A percentile compares a stretch with the other conserved stretches of the same genome.
Evolutionary conservation across 228 moss, liverwort and hornwort species (phyloP).

Genomic region (Sphagnum fallax): DNA sequence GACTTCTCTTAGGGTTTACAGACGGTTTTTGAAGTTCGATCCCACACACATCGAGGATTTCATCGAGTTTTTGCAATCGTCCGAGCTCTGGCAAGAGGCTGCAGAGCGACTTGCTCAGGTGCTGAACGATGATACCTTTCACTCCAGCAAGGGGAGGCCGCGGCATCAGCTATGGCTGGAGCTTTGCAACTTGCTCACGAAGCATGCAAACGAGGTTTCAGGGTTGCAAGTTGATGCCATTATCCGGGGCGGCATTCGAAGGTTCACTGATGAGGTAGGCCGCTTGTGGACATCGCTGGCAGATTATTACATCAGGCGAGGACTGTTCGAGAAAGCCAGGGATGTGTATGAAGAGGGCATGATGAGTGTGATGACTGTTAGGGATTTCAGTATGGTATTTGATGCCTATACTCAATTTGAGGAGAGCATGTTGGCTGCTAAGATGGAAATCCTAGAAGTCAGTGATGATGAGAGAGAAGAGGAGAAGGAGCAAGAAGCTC

Average conservation of each 20-base stretch:
- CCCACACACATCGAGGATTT: constrained; percentile 94
- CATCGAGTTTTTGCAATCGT: constrained; percentile 74
- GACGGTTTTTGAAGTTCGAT: constrained; percentile 84
- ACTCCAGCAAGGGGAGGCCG: constrained; percentile 79
- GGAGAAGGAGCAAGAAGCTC: constrained; percentile 7
- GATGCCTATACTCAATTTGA: constrained; percentile 93
- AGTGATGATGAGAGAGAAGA: constrained; percentile 27
- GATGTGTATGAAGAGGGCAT: constrained; percentile 97
- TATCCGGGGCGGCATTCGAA: constrained; percentile 84
- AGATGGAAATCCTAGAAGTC: constrained; percentile 55
- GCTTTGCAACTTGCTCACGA: constrained; percentile 84
- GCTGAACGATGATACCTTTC: constrained; percentile 77
- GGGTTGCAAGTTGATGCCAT: constrained; percentile 90
- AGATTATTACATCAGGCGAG: constrained; percentile 78
- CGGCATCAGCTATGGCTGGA: constrained; percentile 90
- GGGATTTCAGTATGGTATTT: constrained; percentile 94
- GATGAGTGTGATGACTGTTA: constrained; percentile 74
- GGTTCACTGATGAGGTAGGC: constrained; percentile 97
- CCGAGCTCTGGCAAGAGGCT: constrained; percentile 89
- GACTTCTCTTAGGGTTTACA: constrained; percentile 78
- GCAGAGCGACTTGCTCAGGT: constrained; percentile 78
- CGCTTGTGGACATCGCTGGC: constrained; percentile 94
- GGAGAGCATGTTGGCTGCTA: constrained; percentile 79
- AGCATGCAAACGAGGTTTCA: constrained; percentile 81
- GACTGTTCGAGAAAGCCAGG: constrained; percentile 85